phyloP scores from a whole-genome alignment of 768 basidiomycete genomes.

The Leccinum imitatum region DNA sequence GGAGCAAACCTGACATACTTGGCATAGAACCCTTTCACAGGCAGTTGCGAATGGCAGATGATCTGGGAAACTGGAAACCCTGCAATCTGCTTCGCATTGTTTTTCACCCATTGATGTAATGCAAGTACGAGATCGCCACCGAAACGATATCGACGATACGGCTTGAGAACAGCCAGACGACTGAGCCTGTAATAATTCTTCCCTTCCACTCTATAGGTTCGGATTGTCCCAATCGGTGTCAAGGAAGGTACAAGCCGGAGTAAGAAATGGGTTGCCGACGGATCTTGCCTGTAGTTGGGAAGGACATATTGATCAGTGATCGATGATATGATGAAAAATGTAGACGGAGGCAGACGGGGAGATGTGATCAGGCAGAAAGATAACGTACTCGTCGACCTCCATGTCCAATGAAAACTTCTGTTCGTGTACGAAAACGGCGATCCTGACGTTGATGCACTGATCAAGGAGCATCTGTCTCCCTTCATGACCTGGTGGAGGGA shows the following conservation, averaged over 20 bases:
- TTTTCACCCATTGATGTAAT: slow-evolving; percentile 58
- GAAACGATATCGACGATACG: slow-evolving; percentile 61
- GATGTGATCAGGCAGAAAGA: slow-evolving; percentile 8
- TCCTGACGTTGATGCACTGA: slow-evolving; percentile 63
- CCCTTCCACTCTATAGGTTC: slow-evolving; percentile 41
- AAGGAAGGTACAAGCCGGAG: slow-evolving; percentile 63
- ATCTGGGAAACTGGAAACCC: slow-evolving; percentile 40
- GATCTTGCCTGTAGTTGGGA: slow-evolving; percentile 50
- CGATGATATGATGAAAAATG: slow-evolving; percentile 9
- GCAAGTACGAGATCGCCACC: slow-evolving; percentile 65
- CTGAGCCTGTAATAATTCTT: slow-evolving; percentile 66
- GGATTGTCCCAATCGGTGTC: slow-evolving; percentile 70
- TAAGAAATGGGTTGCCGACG: slow-evolving; percentile 66
- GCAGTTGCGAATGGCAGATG: slow-evolving; percentile 68
- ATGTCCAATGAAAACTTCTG: slow-evolving; percentile 68
- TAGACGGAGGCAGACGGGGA: slow-evolving; percentile 7
- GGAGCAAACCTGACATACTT: slow-evolving; percentile 45
- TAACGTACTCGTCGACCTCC: slow-evolving; percentile 71
- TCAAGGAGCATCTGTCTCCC: slow-evolving; percentile 49
- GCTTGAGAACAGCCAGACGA: slow-evolving; percentile 65
- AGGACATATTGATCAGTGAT: slow-evolving; percentile 8
- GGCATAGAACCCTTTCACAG: slow-evolving; percentile 69
- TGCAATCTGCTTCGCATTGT: slow-evolving; percentile 34
- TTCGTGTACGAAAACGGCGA: slow-evolving; percentile 49
- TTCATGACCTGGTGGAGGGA: slow-evolving; percentile 37